Percentiles rank a stretch among this genome's conserved stretches.
These are phyloP conservation scores for Pseudogymnoascus sp. DNA, from an alignment of 2,329 filamentous ascomycete species.

Conservation along the genomic window DNA sequence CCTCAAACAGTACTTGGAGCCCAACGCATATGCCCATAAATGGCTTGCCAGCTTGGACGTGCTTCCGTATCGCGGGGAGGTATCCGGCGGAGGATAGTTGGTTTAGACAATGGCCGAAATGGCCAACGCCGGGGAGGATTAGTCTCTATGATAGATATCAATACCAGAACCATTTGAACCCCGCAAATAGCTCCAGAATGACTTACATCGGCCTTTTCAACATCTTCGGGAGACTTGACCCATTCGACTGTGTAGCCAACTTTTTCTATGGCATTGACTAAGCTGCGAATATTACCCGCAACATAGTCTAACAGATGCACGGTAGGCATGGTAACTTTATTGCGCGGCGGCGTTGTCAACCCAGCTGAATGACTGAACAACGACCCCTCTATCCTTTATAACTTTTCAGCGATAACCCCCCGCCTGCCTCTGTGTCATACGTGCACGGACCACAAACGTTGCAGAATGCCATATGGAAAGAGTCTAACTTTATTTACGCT, in stretches of 20 bases:
- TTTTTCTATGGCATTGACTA: constrained; percentile 97
- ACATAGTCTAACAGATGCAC: constrained; percentile 83
- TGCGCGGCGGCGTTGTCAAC: neutral
- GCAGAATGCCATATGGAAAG: neutral
- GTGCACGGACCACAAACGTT: neutral
- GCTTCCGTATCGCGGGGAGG: constrained; percentile 70
- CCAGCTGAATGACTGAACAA: constrained; percentile 4
- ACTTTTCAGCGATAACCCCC: neutral
- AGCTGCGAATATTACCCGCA: constrained; percentile 89
- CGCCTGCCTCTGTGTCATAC: constrained; percentile 1
- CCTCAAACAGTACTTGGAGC: constrained; percentile 80
- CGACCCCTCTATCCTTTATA: constrained; percentile 10
- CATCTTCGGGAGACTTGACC: constrained; percentile 78
- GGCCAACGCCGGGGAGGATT: constrained; percentile 91
- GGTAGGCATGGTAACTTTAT: constrained; percentile 55
- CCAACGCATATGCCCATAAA: constrained; percentile 99
- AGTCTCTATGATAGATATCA: constrained; percentile 58
- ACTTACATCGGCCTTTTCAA: constrained; percentile 74
- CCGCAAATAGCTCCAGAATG: neutral
- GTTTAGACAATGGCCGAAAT: constrained; percentile 91
- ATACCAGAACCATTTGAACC: constrained; percentile 8
- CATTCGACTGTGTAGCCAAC: constrained; percentile 89
- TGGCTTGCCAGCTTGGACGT: constrained; percentile 86
- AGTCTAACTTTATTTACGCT: neutral
- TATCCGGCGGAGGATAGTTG: constrained; percentile 80